Base-by-base conservation (phyloP, 2,329 filamentous ascomycete species). In the Colletotrichum kahawae region DNA sequence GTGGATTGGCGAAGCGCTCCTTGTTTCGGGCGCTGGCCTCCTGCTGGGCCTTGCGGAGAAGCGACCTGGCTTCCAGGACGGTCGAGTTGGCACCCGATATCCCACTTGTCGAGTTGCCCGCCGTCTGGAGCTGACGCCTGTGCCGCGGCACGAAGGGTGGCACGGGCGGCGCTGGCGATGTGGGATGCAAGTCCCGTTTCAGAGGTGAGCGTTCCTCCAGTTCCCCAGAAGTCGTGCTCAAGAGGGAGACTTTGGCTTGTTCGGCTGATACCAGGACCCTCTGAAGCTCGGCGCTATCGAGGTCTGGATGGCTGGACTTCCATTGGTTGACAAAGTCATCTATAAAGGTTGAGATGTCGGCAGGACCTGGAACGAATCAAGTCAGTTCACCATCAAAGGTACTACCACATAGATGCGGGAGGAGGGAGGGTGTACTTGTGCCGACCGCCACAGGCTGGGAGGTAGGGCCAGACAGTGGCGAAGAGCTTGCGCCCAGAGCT, bases 1-100 rank as follows among this genome's bases (percentile, higher is more conserved):
- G 64, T 31, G 71, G 71, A 66, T 74, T 74, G 24, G 27, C 43
- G 18, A 74, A 63, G 56, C 65, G 71, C 34, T 74, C 56, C 29
- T 21, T 24, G 66, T 74, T 74, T 57, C 57, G 56, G 16, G 34
- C 71, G 54, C 38, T 63, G 24, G 65, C 27, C 34, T 74, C 56
- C 16, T 54, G 24, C 57, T 69, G 54, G 34, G 71, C 71, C 33
- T 59, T 33, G n/a, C 57, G 48, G 9, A 71, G 33, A 43, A 71
- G 33, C 9, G 9, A 29, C 60, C 69, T 48, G 24, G 69, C 62
- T 48, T 48, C 38, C 18, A 48, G 21, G 43, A 73, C 10, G 48
- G 62, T 64, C 27, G 60, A 66, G 56, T 62, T 71, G 27, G 36
- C 38, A 48, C 34, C 34, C 13, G 34, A 36, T 36, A 36, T 36